Conservation (phyloP, 192 early-diverging fungal genomes). For the Diversispora eburnea region DNA sequence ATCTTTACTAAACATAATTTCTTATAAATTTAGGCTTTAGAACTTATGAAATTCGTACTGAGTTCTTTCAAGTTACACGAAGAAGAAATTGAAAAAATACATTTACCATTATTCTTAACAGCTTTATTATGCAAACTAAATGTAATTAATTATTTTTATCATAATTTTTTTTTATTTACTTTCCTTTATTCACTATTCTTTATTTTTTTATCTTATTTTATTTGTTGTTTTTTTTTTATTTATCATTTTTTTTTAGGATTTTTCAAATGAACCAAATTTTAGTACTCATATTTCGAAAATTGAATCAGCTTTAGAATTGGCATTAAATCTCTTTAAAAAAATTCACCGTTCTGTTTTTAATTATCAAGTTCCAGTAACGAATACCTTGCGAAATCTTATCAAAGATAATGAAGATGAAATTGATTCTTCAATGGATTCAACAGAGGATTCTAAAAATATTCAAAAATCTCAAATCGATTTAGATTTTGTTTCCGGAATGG, state of each 20-base stretch:
- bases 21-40: slow-evolving; percentile 38
- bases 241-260: slow-evolving; percentile 13
- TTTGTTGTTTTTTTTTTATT: not conserved
- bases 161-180: not conserved
- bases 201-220: not conserved
- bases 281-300: slow-evolving; percentile 30
- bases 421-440: slow-evolving; percentile 35
- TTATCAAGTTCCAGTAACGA: not conserved
- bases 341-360: slow-evolving; percentile 36
- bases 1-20: not conserved
- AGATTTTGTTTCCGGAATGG: slow-evolving; percentile 40
- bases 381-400: not conserved
- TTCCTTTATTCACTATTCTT: not conserved
- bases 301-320: slow-evolving; percentile 31
- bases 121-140: slow-evolving; percentile 52
- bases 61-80: slow-evolving; percentile 73
- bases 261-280: slow-evolving; percentile 22
- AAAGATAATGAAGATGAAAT: slow-evolving; percentile 26
- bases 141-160: slow-evolving; percentile 29
- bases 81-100: slow-evolving; percentile 78
- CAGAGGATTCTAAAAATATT: slow-evolving; percentile 33
- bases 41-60: slow-evolving; percentile 70
- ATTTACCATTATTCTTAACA: slow-evolving; percentile 74
- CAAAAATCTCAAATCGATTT: slow-evolving; percentile 32
- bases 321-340: slow-evolving; percentile 33